Conservation (phyloP, 2,329 filamentous ascomycete species). For the Colletotrichum scovillei region DNA sequence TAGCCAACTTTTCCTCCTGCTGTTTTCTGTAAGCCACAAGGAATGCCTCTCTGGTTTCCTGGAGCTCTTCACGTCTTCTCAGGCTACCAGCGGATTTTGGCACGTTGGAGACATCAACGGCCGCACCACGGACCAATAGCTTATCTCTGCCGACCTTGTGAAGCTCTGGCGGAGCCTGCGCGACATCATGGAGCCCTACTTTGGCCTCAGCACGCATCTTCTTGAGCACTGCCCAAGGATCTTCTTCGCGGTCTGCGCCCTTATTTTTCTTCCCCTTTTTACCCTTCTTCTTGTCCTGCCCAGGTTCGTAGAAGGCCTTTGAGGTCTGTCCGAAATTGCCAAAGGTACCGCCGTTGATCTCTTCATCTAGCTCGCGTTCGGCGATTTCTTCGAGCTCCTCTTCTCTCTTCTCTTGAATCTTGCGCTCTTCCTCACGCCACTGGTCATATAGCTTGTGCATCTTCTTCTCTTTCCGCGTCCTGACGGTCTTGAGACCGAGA, state of each 20-base stretch:
- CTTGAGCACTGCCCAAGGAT: slow-evolving; percentile 83
- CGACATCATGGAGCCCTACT: slow-evolving; percentile 68
- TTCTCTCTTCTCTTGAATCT: slow-evolving; percentile 71
- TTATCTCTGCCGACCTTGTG: slow-evolving; percentile 57
- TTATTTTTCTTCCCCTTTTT: slow-evolving; percentile 56
- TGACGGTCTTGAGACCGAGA: slow-evolving; percentile 72
- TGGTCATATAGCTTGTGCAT: slow-evolving; percentile 85
- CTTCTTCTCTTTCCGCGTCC: slow-evolving; percentile 86
- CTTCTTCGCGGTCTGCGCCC: slow-evolving; percentile 65
- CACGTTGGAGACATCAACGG: slow-evolving; percentile 49
- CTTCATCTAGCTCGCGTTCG: slow-evolving; percentile 70
- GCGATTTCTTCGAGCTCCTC: slow-evolving; percentile 75
- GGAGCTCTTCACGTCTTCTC: slow-evolving; percentile 52
- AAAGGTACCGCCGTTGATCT: slow-evolving; percentile 60
- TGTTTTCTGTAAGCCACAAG: slow-evolving; percentile 53
- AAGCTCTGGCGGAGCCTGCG: slow-evolving; percentile 80
- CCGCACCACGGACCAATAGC: slow-evolving; percentile 46
- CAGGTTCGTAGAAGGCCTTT: slow-evolving; percentile 51
- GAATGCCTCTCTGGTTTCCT: slow-evolving; percentile 48
- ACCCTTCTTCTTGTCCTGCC: slow-evolving; percentile 58
- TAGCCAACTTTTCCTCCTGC: slow-evolving; percentile 39
- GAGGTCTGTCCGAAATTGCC: slow-evolving; percentile 37
- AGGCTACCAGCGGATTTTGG: slow-evolving; percentile 53
- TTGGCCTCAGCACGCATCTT: slow-evolving; percentile 70
- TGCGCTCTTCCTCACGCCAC: slow-evolving; percentile 75